phyloP scores from a whole-genome alignment of 257 asterid genomes.

The Oldenlandia corymbosa region DNA sequence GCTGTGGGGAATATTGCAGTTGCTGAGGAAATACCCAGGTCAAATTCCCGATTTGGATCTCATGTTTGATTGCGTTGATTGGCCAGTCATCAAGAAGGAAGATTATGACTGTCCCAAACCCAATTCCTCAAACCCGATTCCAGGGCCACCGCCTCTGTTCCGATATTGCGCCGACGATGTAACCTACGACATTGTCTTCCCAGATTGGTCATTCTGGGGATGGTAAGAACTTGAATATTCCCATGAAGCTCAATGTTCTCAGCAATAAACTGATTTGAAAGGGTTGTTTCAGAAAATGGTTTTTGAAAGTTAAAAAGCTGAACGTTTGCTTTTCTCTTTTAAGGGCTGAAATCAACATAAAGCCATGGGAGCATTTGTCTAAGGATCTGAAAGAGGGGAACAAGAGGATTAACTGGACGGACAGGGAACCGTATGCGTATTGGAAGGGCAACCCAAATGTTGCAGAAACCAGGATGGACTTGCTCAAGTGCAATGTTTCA shows the following conservation, averaged over 20 bases:
- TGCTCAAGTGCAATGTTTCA: conserved; percentile 66
- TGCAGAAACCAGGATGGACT: conserved; percentile 55
- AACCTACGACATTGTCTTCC: conserved; percentile 43
- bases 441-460: conserved; percentile 85
- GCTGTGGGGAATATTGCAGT: conserved; percentile 36
- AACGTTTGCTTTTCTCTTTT: conserved; percentile 1
- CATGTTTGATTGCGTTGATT: conserved; percentile 29
- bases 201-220: conserved; percentile 55
- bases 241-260: background rate
- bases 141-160: conserved; percentile 24
- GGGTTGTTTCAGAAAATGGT: background rate
- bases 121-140: conserved; percentile 22
- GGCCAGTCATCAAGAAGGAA: conserved; percentile 24
- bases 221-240: conserved; percentile 27
- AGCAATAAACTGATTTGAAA: background rate
- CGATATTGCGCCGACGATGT: conserved; percentile 26
- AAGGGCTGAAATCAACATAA: conserved; percentile 87
- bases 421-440: conserved; percentile 73
- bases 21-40: conserved; percentile 35
- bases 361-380: conserved; percentile 63
- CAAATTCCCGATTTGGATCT: conserved; percentile 35
- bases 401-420: conserved; percentile 48
- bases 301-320: background rate
- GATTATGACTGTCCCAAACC: conserved; percentile 12
- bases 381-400: conserved; percentile 60